phyloP scores from a whole-genome alignment of 2,329 filamentous ascomycete genomes.

The Curvularia sp. region DNA sequence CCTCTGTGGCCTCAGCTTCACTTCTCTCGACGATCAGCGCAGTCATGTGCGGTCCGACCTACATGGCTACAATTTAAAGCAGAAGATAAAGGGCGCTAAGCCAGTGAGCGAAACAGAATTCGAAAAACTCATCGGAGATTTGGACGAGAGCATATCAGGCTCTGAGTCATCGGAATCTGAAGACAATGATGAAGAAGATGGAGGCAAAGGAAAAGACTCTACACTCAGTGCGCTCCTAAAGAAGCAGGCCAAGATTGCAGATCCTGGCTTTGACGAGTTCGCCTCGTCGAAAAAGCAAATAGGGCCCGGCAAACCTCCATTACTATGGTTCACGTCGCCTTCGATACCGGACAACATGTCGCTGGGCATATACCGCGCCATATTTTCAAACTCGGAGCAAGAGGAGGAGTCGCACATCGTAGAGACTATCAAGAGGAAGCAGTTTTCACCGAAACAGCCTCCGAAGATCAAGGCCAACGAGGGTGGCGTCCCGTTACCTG shows the following conservation, averaged over 20 bases:
- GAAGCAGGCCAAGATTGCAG: slow-evolving; percentile 77
- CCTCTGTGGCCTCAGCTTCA: slow-evolving; percentile 76
- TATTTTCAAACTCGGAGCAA: slow-evolving; percentile 77
- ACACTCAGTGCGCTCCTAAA: slow-evolving; percentile 79
- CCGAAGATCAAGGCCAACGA: slow-evolving; percentile 56
- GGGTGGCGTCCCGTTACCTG: slow-evolving; percentile 65
- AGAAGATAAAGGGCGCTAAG: slow-evolving; percentile 76
- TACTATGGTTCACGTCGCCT: slow-evolving; percentile 86
- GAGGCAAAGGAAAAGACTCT: slow-evolving; percentile 65
- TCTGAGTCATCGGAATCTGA: slow-evolving; percentile 77
- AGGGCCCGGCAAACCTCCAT: slow-evolving; percentile 70
- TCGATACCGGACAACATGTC: slow-evolving; percentile 77
- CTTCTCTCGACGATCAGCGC: slow-evolving; percentile 78
- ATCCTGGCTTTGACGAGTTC: slow-evolving; percentile 59
- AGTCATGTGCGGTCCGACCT: slow-evolving; percentile 88
- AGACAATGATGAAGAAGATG: slow-evolving; percentile 65
- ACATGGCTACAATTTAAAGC: slow-evolving; percentile 93
- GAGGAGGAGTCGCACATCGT: slow-evolving; percentile 67
- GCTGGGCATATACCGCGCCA: slow-evolving; percentile 82
- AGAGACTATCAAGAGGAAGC: slow-evolving; percentile 75
- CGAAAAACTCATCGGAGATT: slow-evolving; percentile 79
- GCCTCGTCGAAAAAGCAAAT: slow-evolving; percentile 58
- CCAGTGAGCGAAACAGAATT: slow-evolving; percentile 83
- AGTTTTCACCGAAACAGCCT: slow-evolving; percentile 69
- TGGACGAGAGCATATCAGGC: slow-evolving; percentile 92